Evolutionary conservation across 345 rosid genomes (phyloP).

Genomic region (Syzygium jambos): DNA sequence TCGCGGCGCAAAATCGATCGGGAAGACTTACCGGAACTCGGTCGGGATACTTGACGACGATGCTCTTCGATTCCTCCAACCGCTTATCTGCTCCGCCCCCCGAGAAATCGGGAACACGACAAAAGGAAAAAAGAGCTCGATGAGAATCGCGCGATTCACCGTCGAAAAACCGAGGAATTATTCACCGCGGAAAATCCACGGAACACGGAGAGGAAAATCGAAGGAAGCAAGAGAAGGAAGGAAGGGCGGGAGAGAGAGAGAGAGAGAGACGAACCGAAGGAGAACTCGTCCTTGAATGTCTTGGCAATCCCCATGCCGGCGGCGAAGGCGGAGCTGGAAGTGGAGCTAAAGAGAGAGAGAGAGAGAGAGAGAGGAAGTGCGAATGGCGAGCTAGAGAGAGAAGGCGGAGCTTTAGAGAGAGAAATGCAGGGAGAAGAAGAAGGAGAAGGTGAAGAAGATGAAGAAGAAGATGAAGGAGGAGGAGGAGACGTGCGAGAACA

Average conservation of each 20-base stretch:
- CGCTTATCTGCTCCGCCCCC: slow-evolving; percentile 34
- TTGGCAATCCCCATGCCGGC: slow-evolving; percentile 21
- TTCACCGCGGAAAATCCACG: background rate
- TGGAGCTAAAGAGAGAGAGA: background rate
- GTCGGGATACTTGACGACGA: slow-evolving; percentile 49
- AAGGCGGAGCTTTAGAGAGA: background rate
- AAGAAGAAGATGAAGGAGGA: background rate
- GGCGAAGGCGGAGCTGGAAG: background rate
- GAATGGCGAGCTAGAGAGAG: background rate
- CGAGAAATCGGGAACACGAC: background rate
- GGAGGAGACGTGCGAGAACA: background rate
- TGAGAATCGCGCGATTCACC: background rate
- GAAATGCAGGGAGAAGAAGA: background rate
- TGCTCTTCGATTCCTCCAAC: slow-evolving; percentile 45
- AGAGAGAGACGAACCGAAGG: slow-evolving; percentile 15
- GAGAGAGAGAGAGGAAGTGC: background rate
- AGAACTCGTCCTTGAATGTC: slow-evolving; percentile 23
- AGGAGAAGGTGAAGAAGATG: background rate
- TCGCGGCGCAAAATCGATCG: background rate
- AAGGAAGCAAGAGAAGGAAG: background rate
- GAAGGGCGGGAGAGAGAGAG: background rate
- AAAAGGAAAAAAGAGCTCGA: background rate
- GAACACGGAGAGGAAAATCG: background rate
- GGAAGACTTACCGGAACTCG: slow-evolving; percentile 52
- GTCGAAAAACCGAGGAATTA: background rate